Evolutionary conservation across 2,329 filamentous ascomycete genomes (phyloP).

Genomic region (Ascocoryne sarcoides): DNA sequence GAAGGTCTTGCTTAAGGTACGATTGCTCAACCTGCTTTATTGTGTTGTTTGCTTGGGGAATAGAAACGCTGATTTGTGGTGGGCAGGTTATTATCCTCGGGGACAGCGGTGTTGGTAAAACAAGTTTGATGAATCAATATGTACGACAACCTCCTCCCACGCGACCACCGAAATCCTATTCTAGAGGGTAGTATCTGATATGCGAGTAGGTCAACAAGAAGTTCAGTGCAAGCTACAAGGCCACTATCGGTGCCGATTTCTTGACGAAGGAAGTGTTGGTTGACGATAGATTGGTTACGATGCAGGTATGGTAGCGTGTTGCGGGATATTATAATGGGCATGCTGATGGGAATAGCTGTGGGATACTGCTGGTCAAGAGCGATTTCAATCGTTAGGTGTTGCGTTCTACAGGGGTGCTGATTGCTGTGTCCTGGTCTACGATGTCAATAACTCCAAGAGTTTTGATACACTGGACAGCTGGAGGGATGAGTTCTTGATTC

Average conservation of each 20-base stretch:
- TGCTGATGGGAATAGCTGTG: slow-evolving; percentile 62
- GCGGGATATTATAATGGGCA: neutral
- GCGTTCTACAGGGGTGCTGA: slow-evolving; percentile 97
- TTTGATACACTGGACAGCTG: slow-evolving; percentile 98
- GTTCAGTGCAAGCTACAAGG: slow-evolving; percentile 99
- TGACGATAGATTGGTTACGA: slow-evolving; percentile 93
- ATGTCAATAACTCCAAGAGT: slow-evolving; percentile 98
- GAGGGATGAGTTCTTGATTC: slow-evolving; percentile 96
- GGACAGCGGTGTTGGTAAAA: slow-evolving; percentile 98
- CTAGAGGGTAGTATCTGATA: slow-evolving; percentile 9
- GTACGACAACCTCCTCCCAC: slow-evolving; percentile 40
- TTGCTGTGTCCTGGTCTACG: slow-evolving; percentile 95
- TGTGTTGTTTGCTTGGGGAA: neutral
- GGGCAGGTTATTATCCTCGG: slow-evolving; percentile 92
- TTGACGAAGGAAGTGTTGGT: slow-evolving; percentile 96
- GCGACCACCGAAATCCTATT: neutral
- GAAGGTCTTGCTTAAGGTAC: slow-evolving; percentile 62
- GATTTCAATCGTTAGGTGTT: slow-evolving; percentile 93
- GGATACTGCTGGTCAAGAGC: slow-evolving; percentile 95
- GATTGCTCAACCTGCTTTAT: slow-evolving; percentile 1
- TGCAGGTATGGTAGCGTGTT: slow-evolving; percentile 61
- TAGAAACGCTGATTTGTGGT: neutral
- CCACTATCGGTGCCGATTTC: slow-evolving; percentile 97
- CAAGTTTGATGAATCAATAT: slow-evolving; percentile 99
- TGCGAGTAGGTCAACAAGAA: slow-evolving; percentile 90